Conservation (phyloP, 2,329 filamentous ascomycete genomes). For the Pseudopithomyces maydicus region DNA sequence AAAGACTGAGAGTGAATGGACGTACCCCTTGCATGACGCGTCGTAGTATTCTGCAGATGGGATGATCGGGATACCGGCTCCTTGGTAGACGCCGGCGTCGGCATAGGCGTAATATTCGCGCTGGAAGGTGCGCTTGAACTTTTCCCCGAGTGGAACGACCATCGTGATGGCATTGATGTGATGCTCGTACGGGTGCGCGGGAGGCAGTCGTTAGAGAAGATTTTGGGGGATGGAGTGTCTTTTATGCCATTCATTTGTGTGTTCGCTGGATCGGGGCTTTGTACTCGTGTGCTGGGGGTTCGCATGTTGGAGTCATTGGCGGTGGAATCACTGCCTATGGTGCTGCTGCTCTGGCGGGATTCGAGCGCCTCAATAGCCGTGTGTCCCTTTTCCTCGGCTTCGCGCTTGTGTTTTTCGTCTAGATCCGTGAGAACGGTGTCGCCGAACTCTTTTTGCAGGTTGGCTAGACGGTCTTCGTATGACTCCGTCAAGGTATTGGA, state of each 20-base stretch:
- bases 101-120: conserved; percentile 10
- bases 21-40: conserved; percentile 22
- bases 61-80: neutral
- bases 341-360: neutral
- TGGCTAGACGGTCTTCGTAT: conserved; percentile 31
- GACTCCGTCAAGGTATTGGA: conserved; percentile 32
- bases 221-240: neutral
- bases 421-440: conserved; percentile 24
- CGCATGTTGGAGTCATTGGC: neutral
- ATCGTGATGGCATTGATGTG: neutral
- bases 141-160: neutral
- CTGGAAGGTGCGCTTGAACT: conserved; percentile 2
- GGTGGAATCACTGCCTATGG: neutral
- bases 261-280: neutral
- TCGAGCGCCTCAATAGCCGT: neutral
- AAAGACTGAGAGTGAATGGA: neutral
- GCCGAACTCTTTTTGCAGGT: conserved; percentile 33
- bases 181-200: neutral
- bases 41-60: neutral
- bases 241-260: no score
- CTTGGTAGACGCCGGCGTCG: conserved; percentile 1
- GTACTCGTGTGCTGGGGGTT: neutral
- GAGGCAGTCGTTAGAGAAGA: neutral
- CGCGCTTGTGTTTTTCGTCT: conserved; percentile 19
- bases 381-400: neutral